phyloP scores from a whole-genome alignment of 768 basidiomycete species.

The Lactifluus volemus region DNA sequence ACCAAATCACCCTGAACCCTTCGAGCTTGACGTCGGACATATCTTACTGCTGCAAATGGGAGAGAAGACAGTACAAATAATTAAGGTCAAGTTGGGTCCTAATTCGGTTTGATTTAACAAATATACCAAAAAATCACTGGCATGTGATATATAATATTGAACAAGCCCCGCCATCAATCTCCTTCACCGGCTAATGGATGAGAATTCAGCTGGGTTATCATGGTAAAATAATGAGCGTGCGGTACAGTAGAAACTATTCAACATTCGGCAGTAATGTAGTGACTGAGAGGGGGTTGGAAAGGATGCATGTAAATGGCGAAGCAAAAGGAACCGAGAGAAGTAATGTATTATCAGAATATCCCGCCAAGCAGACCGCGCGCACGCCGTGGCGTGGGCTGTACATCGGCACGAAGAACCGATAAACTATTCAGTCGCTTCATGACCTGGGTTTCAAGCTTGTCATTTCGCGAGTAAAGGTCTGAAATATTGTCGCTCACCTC shows the following conservation, averaged over 20 bases:
- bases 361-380: constrained; percentile 72
- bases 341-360: constrained; percentile 43
- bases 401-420: constrained; percentile 79
- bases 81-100: no score
- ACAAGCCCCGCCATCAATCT: no score
- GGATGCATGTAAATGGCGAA: background rate
- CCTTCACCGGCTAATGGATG: background rate
- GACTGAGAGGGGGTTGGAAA: background rate
- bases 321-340: background rate
- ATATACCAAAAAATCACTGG: no score
- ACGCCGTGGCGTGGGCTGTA: constrained; percentile 62
- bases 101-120: no score
- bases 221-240: constrained; percentile 7
- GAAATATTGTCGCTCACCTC: constrained; percentile 43
- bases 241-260: background rate
- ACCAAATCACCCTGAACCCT: constrained; percentile 12
- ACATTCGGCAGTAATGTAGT: background rate
- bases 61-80: background rate
- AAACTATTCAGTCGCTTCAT: constrained; percentile 94
- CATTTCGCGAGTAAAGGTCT: background rate
- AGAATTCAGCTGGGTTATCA: background rate
- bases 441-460: constrained; percentile 39
- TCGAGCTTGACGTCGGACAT: constrained; percentile 20
- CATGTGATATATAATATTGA: background rate
- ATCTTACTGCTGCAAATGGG: background rate